These are phyloP conservation scores for Leishmania mexicana DNA, from an alignment of 208 protist genomes.

Conservation along the genomic window DNA sequence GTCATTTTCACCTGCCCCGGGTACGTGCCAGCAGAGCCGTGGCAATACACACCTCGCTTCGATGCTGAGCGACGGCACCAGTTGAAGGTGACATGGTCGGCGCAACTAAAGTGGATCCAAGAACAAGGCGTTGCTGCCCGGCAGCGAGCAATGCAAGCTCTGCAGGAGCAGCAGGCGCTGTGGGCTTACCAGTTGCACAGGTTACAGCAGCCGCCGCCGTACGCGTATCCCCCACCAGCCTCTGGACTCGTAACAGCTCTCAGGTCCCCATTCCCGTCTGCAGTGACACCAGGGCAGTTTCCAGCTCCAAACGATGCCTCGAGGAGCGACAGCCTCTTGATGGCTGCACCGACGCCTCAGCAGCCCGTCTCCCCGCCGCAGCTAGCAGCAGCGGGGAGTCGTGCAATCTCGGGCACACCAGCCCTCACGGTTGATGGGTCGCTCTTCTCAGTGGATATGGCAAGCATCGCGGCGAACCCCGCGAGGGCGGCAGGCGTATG, in stretches of 20 bases:
- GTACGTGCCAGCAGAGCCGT: slow-evolving; percentile 33
- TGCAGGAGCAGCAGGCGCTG: background rate
- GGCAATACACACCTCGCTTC: slow-evolving; percentile 16
- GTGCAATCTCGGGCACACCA: background rate
- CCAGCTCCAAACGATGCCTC: background rate
- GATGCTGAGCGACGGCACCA: slow-evolving; percentile 13
- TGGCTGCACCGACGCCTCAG: background rate
- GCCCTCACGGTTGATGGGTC: background rate
- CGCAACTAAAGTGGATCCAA: slow-evolving; percentile 1
- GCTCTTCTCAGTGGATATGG: background rate
- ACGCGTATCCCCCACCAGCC: background rate
- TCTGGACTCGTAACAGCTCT: background rate
- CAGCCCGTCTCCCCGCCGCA: background rate
- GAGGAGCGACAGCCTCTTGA: background rate
- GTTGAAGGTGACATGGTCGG: slow-evolving; percentile 6
- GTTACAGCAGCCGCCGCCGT: background rate
- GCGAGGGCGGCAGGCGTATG: background rate
- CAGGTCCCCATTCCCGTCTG: background rate
- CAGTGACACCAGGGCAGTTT: background rate
- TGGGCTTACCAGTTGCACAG: background rate
- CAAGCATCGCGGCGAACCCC: background rate
- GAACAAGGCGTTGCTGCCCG: background rate
- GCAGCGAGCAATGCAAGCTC: background rate
- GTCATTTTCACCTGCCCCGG: slow-evolving; percentile 33
- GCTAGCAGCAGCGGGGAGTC: background rate